Evolutionary conservation across 2,329 filamentous ascomycete species (phyloP).

Genomic region (Triangularia setosa): DNA sequence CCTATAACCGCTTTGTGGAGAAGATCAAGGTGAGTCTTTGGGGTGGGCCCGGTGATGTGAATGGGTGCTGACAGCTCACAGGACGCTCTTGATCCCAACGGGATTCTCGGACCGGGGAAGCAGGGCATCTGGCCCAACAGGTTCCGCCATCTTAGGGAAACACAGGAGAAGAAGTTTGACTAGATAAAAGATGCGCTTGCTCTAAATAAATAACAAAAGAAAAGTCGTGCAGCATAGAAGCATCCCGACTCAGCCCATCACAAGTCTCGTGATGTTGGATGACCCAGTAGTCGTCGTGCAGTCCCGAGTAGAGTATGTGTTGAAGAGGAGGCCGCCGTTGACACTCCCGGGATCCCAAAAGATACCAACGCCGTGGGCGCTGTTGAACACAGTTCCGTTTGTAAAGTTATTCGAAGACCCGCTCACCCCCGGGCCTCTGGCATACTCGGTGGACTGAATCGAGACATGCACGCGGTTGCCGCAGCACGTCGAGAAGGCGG

Average conservation of each 20-base stretch:
- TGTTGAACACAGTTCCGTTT: neutral
- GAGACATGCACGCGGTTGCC: neutral
- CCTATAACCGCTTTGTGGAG: conserved; percentile 37
- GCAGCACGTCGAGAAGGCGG: neutral
- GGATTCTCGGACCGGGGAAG: conserved; percentile 37
- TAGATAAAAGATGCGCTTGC: too few species aligned
- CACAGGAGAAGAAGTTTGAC: conserved; percentile 5
- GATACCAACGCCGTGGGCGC: neutral
- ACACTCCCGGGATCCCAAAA: neutral
- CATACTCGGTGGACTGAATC: neutral
- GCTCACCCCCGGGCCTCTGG: neutral
- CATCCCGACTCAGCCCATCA: neutral
- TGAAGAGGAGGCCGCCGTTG: neutral
- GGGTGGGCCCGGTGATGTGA: neutral
- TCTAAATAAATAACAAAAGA: too few species aligned
- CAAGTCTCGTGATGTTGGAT: neutral
- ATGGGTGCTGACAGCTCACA: conserved; percentile 12
- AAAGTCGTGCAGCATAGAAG: too few species aligned
- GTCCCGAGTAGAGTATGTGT: neutral
- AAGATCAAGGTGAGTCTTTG: conserved; percentile 34
- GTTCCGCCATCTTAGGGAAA: conserved; percentile 22
- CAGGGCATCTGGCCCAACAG: conserved; percentile 37
- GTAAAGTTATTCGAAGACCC: neutral
- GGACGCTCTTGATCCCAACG: conserved; percentile 37
- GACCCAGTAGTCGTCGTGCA: neutral